Base-by-base conservation (phyloP, 1,284 basidiomycete species). In the Trichosporon sp. region DNA sequence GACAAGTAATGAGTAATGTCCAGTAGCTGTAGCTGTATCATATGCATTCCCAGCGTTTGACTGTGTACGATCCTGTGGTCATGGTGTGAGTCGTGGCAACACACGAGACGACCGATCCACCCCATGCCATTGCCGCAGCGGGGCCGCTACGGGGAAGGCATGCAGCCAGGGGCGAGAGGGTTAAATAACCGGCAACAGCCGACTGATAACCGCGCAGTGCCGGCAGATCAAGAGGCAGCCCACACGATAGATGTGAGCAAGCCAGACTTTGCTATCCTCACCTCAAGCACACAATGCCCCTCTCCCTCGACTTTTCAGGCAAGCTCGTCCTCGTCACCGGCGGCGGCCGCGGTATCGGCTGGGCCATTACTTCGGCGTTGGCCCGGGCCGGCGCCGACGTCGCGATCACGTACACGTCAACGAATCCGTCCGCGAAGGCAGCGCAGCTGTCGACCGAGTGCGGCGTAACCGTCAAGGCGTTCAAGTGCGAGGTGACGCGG, bases 371-470 rank as follows among this genome's bases (percentile, higher is more conserved):
- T 10, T 58, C 59, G 19, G 69, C 74, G 8, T 61, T 76, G 11
- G 74, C 74, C 3, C 61, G 69, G 61, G 76, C 71, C 49, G 78
- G 78, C 14, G 78, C 78, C 7, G 69, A 69, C 27, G 49, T 78
- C 2, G 72, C 70, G 2, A 76, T 80, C 64, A 79, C 77, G 6
- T 80, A 75, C 69, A 78, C 75, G 0, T 76, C 78, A 2, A 67
- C 63, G 13, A 74, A 79, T 58, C 68, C 74, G 5, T 58, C 69
- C 2, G 52, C 16, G 1, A 34, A 58, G 7, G 64, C 60, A 1
- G 56, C 25, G 5, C 36, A 64, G 2, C n/a, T 73, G 23, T 72
- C 74, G 9, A 23, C 36, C 16, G 52, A 49, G 25, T 25, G 33
- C 8, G 62, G 62, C 23, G 56, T 57, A 11, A 14, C 11, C 1